Evolutionary conservation across 73 alveolate genomes (phyloP).

Genomic region (Blepharisma stoltei): DNA sequence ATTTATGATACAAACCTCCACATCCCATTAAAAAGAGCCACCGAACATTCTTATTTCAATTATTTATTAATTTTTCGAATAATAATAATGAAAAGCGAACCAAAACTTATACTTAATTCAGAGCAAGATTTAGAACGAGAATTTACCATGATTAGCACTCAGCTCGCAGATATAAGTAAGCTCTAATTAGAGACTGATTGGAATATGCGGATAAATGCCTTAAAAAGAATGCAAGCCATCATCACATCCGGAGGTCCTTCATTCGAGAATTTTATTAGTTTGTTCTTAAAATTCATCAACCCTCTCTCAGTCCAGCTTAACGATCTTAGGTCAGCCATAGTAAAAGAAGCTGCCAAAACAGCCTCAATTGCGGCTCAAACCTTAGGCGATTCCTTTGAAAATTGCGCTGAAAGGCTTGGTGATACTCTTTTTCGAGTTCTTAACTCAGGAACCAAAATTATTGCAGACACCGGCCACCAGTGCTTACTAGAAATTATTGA

Average conservation of each 20-base stretch:
- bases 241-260: slow-evolving; percentile 26
- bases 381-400: slow-evolving; percentile 37
- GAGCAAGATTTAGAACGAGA: slow-evolving; percentile 21
- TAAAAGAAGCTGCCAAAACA: slow-evolving; percentile 45
- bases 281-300: slow-evolving; percentile 29
- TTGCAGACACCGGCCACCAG: slow-evolving; percentile 44
- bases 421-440: slow-evolving; percentile 36
- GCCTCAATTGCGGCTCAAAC: slow-evolving; percentile 33
- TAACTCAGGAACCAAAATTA: slow-evolving; percentile 36
- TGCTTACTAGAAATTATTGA: slow-evolving; percentile 39
- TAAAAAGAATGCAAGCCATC: slow-evolving; percentile 29
- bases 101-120: neutral
- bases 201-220: neutral
- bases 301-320: slow-evolving; percentile 40
- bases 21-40: too few relatives aligned
- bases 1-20: too few relatives aligned
- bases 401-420: slow-evolving; percentile 38
- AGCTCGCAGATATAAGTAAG: neutral
- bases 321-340: slow-evolving; percentile 50
- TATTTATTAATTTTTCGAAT: neutral
- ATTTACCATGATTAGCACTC: neutral
- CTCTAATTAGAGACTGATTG: slow-evolving; percentile 25
- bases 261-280: slow-evolving; percentile 24
- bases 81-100: neutral
- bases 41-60: too few relatives aligned